Percentiles rank a stretch among this genome's conserved stretches.
Evolutionary conservation across 1,284 basidiomycete species (phyloP).

Genomic region (Singerocomus inundabilis): DNA sequence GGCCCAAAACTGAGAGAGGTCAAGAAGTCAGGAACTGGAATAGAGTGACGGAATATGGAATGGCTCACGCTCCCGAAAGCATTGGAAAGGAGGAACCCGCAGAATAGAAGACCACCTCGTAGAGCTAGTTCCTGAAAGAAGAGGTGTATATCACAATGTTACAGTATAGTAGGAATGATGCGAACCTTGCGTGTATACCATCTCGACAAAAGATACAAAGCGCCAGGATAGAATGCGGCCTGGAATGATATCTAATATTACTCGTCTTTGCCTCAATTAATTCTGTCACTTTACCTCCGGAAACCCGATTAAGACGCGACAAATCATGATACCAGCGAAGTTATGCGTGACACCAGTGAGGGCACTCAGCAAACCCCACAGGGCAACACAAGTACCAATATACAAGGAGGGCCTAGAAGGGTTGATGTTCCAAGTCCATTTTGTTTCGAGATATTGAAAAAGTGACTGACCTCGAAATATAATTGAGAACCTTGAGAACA

Average conservation of each 20-base stretch:
- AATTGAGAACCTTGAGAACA: conserved; percentile 44
- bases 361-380: no score
- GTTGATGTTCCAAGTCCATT: neutral
- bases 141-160: neutral
- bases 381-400: no score
- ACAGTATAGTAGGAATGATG: neutral
- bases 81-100: conserved; percentile 69
- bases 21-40: conserved; percentile 1
- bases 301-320: conserved; percentile 60
- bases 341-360: no score
- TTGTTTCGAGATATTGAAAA: neutral
- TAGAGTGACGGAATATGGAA: neutral
- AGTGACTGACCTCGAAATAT: conserved; percentile 42
- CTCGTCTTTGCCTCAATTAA: neutral
- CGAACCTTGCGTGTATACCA: conserved; percentile 65
- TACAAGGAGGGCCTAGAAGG: conserved; percentile 51
- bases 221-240: conserved; percentile 68
- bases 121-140: conserved; percentile 57
- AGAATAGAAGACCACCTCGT: conserved; percentile 68
- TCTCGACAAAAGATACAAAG: conserved; percentile 58
- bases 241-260: no score
- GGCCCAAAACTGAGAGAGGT: conserved; percentile 50
- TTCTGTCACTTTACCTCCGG: conserved; percentile 45
- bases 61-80: conserved; percentile 66
- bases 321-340: conserved; percentile 61